Conservation (phyloP, 768 basidiomycete genomes). For the Tylopilus intermedius region DNA sequence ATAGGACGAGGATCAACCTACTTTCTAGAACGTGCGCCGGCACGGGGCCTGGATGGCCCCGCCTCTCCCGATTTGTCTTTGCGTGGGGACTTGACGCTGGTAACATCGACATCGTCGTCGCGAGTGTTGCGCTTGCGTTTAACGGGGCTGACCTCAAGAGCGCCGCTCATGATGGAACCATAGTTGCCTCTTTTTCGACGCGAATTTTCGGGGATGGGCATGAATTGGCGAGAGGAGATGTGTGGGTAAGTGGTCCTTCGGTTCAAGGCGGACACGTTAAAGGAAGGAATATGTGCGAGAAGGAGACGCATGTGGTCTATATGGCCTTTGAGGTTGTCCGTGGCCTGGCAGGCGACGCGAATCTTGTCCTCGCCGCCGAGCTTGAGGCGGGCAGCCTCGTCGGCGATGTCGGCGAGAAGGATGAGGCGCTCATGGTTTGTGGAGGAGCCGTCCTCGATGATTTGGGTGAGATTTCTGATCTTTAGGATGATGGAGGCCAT, state of each 20-base stretch:
- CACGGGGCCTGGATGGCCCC: slow-evolving; percentile 43
- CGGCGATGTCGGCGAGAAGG: slow-evolving; percentile 88
- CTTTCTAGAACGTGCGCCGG: slow-evolving; percentile 57
- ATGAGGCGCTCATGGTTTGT: slow-evolving; percentile 72
- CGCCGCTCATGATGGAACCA: slow-evolving; percentile 48
- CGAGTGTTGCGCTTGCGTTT: slow-evolving; percentile 57
- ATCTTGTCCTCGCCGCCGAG: slow-evolving; percentile 98
- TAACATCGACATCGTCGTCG: slow-evolving; percentile 61
- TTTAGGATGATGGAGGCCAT: slow-evolving; percentile 77
- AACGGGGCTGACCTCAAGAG: slow-evolving; percentile 54
- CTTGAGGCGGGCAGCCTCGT: slow-evolving; percentile 87
- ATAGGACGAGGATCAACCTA: slow-evolving; percentile 29
- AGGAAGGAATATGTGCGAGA: slow-evolving; percentile 58
- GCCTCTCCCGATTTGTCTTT: slow-evolving; percentile 52
- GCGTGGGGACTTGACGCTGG: slow-evolving; percentile 52
- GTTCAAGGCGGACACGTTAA: slow-evolving; percentile 52
- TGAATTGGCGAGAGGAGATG: slow-evolving; percentile 62
- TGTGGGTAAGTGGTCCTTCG: slow-evolving; percentile 72
- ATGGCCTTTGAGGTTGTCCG: slow-evolving; percentile 77
- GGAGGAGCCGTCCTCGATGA: slow-evolving; percentile 63
- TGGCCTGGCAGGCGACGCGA: slow-evolving; percentile 85
- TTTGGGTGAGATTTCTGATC: slow-evolving; percentile 65
- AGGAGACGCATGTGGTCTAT: slow-evolving; percentile 56
- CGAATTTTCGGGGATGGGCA: slow-evolving; percentile 67
- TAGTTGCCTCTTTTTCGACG: slow-evolving; percentile 55